A percentile compares a stretch with the other conserved stretches of the same genome.
Conservation (phyloP, 352 stramenopile genomes). For the Globisporangium okanoganense region DNA sequence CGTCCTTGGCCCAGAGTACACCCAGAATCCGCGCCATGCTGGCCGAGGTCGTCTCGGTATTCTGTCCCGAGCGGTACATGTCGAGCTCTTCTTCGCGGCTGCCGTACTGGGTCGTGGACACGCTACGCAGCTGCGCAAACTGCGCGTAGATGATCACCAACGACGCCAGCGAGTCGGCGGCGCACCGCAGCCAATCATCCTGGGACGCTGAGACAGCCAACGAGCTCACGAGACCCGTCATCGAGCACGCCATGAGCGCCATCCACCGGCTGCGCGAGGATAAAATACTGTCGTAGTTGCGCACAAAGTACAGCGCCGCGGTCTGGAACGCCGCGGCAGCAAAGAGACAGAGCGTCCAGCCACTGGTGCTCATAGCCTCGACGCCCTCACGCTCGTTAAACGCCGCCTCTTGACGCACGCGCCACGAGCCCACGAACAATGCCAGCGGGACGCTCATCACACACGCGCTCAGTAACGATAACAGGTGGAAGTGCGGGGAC, state of each 20-base stretch:
- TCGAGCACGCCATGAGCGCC: constrained; percentile 35
- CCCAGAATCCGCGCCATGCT: constrained; percentile 24
- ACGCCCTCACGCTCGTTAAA: constrained; percentile 15
- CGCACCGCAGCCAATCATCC: constrained; percentile 47
- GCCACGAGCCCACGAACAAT: constrained; percentile 16
- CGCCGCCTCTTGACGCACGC: constrained; percentile 9
- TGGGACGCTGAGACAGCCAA: constrained; percentile 35
- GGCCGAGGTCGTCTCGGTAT: background rate
- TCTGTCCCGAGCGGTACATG: constrained; percentile 28
- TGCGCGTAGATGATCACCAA: constrained; percentile 52
- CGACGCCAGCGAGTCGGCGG: constrained; percentile 30
- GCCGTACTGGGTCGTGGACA: constrained; percentile 16
- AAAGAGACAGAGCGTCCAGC: constrained; percentile 13
- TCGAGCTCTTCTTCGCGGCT: constrained; percentile 33
- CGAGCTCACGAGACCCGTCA: constrained; percentile 37
- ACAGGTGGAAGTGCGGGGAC: constrained; percentile 32
- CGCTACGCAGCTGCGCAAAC: constrained; percentile 24
- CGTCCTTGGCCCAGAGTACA: constrained; percentile 47
- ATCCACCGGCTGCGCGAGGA: constrained; percentile 26
- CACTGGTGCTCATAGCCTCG: background rate
- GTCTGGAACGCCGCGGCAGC: constrained; percentile 10
- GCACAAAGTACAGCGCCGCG: constrained; percentile 22
- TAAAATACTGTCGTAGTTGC: constrained; percentile 20
- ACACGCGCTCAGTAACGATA: constrained; percentile 33
- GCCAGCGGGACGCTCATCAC: constrained; percentile 29